phyloP scores from a whole-genome alignment of 1,284 basidiomycete species.

The Laetiporus sulphureus region DNA sequence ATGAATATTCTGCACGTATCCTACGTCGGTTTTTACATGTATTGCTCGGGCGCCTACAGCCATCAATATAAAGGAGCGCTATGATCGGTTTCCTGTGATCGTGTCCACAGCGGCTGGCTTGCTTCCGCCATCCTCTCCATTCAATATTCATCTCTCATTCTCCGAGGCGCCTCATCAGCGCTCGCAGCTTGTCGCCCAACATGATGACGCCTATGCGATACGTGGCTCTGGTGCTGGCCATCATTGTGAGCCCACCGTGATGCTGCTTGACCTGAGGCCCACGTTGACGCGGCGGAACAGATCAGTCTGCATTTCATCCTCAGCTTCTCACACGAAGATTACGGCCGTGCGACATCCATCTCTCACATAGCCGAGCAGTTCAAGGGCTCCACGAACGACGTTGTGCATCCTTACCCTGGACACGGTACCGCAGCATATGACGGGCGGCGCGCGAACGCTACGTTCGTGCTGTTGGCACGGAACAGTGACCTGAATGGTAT shows the following conservation, averaged over 20 bases:
- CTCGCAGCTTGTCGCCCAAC: constrained; percentile 29
- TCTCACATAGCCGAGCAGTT: constrained; percentile 44
- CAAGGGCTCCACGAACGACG: constrained; percentile 37
- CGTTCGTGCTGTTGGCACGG: constrained; percentile 81
- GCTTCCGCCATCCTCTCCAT: no score
- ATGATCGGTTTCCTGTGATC: no score
- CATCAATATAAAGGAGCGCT: no score
- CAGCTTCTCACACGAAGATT: constrained; percentile 64
- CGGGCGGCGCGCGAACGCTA: constrained; percentile 76
- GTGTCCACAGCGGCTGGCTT: no score
- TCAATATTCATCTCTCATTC: no score
- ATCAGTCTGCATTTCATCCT: constrained; percentile 68
- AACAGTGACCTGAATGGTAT: constrained; percentile 77
- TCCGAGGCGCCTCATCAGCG: no score
- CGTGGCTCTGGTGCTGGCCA: constrained; percentile 55
- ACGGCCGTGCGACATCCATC: constrained; percentile 59
- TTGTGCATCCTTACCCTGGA: constrained; percentile 40
- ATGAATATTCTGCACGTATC: no score
- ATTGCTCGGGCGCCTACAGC: no score
- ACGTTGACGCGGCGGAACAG: constrained; percentile 27
- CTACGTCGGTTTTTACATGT: no score
- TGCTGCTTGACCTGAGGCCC: not conserved
- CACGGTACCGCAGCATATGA: no score
- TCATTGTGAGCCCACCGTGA: constrained; percentile 54
- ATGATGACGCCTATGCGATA: constrained; percentile 81